Conservation (phyloP, 2,329 filamentous ascomycete genomes). For the Didymella arachidicola region DNA sequence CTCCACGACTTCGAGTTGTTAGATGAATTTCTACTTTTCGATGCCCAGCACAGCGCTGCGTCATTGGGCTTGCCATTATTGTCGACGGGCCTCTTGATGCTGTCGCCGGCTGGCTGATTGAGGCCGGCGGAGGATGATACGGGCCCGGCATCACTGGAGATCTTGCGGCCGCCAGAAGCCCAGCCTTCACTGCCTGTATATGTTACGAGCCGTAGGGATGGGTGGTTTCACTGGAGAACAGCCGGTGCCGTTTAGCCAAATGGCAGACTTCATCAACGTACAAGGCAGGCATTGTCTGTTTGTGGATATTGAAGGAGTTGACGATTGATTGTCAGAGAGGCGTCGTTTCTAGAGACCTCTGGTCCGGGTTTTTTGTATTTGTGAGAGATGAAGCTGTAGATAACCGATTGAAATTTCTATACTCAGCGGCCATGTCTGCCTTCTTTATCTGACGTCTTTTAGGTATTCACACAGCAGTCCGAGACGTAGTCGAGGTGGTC, state of each 20-base stretch:
- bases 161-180: slow-evolving; percentile 50
- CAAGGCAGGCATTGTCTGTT: slow-evolving; percentile 40
- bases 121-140: slow-evolving; percentile 52
- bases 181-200: slow-evolving; percentile 53
- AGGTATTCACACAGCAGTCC: slow-evolving; percentile 6
- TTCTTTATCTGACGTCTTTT: slow-evolving; percentile 33
- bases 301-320: not conserved
- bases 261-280: slow-evolving; percentile 20
- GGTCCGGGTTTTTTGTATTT: slow-evolving; percentile 4
- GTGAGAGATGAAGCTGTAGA: slow-evolving; percentile 31
- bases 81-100: slow-evolving; percentile 66
- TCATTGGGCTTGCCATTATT: slow-evolving; percentile 65
- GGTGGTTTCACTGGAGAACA: slow-evolving; percentile 33
- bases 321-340: slow-evolving; percentile 14
- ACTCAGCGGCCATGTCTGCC: slow-evolving; percentile 24
- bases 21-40: slow-evolving; percentile 70
- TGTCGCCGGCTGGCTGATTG: slow-evolving; percentile 50
- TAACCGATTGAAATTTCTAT: slow-evolving; percentile 35
- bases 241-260: slow-evolving; percentile 9
- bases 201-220: slow-evolving; percentile 42
- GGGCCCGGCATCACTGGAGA: slow-evolving; percentile 38
- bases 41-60: slow-evolving; percentile 67
- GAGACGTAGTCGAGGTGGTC: not conserved
- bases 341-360: slow-evolving; percentile 15
- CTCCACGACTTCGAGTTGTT: slow-evolving; percentile 66